phyloP scores from a whole-genome alignment of 202 grass and related monocot species.

The Cymbopogon flexuosus region DNA sequence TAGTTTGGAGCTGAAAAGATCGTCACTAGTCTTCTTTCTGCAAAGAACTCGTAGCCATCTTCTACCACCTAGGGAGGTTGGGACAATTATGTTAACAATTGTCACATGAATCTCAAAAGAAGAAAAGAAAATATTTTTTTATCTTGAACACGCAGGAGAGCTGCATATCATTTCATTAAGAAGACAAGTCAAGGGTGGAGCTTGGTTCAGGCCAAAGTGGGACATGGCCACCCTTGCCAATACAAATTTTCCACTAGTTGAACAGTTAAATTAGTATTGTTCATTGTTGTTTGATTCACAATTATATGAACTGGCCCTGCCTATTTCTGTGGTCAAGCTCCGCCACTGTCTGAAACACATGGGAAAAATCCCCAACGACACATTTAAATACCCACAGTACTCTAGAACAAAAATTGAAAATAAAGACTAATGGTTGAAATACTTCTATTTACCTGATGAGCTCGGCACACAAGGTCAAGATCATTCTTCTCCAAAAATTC shows the following conservation, averaged over 20 bases:
- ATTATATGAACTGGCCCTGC: too few species aligned
- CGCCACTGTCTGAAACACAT: not conserved
- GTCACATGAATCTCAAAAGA: not conserved
- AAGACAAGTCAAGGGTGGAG: not conserved
- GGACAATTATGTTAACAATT: slow-evolving; percentile 16
- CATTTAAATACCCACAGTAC: not conserved
- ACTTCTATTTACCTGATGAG: slow-evolving; percentile 57
- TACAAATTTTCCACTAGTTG: too few species aligned
- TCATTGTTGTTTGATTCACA: too few species aligned
- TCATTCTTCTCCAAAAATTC: slow-evolving; percentile 91
- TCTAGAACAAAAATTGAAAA: not conserved
- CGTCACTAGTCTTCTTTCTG: slow-evolving; percentile 90
- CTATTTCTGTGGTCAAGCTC: too few species aligned
- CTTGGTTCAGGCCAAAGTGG: too few species aligned
- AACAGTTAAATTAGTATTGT: too few species aligned
- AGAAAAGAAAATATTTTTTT: not conserved
- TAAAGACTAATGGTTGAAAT: slow-evolving; percentile 17
- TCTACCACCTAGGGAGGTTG: slow-evolving; percentile 63
- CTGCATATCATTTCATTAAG: not conserved
- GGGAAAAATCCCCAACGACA: not conserved
- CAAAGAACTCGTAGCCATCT: slow-evolving; percentile 96
- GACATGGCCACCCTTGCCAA: too few species aligned
- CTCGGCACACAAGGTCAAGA: slow-evolving; percentile 78
- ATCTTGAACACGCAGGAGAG: not conserved
- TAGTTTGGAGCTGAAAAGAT: slow-evolving; percentile 99